A percentile compares a stretch with the other conserved stretches of the same genome.
These are phyloP conservation scores for Tolypocladium ovalisporum DNA, from an alignment of 2,329 filamentous ascomycete species.

Conservation along the genomic window DNA sequence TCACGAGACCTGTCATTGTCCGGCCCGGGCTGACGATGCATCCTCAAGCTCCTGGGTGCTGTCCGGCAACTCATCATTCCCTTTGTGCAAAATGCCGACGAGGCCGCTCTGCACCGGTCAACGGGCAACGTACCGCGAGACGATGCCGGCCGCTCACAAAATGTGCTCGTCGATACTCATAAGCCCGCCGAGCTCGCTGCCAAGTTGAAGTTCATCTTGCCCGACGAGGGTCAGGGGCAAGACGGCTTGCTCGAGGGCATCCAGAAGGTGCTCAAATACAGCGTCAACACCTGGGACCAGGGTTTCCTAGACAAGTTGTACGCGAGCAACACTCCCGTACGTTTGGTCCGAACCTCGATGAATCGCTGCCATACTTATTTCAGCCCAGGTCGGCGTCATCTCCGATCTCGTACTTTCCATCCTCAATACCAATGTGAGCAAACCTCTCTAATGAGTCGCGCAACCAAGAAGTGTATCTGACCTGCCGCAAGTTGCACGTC, in stretches of 20 bases:
- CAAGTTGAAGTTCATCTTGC: constrained; percentile 47
- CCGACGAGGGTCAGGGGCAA: constrained; percentile 49
- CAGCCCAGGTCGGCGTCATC: constrained; percentile 60
- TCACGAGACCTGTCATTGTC: background rate
- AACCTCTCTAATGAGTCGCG: background rate
- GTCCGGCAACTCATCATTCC: constrained; percentile 59
- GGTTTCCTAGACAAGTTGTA: constrained; percentile 96
- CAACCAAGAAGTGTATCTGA: background rate
- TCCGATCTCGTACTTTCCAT: constrained; percentile 76
- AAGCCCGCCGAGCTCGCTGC: constrained; percentile 46
- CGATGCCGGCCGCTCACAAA: constrained; percentile 29
- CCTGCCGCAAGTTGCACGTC: constrained; percentile 53
- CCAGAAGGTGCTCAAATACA: constrained; percentile 64
- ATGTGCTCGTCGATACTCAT: constrained; percentile 53
- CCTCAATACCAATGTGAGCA: constrained; percentile 74
- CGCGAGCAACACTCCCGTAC: constrained; percentile 71
- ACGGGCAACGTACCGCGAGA: constrained; percentile 36
- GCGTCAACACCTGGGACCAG: constrained; percentile 97
- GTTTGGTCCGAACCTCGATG: constrained; percentile 11
- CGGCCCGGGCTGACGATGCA: constrained; percentile 11
- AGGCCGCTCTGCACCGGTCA: constrained; percentile 39
- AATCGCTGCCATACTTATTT: constrained; percentile 2
- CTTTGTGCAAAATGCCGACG: constrained; percentile 61
- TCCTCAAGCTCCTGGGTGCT: constrained; percentile 50
- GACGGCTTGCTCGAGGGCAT: constrained; percentile 65